Evolutionary conservation across 2,329 filamentous ascomycete species (phyloP).

Genomic region (Pseudogymnoascus sp.): DNA sequence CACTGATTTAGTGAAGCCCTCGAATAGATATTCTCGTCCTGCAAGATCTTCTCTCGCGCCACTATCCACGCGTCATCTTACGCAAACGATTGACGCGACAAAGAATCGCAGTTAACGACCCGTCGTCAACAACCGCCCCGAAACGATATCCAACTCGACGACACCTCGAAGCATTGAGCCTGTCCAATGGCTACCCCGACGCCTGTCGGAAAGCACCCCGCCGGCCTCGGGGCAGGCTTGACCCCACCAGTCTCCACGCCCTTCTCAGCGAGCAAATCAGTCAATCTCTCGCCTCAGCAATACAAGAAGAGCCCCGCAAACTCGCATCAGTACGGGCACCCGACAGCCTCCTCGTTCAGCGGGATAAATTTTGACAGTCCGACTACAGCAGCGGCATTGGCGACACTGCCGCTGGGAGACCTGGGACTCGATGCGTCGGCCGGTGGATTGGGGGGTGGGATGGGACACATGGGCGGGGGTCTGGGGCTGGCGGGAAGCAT

Average conservation of each 20-base stretch:
- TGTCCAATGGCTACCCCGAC: conserved; percentile 28
- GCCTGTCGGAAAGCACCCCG: conserved; percentile 21
- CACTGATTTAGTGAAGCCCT: neutral
- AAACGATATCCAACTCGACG: neutral
- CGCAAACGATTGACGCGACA: neutral
- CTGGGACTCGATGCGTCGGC: conserved; percentile 39
- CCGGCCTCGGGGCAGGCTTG: conserved; percentile 29
- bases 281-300: conserved; percentile 52
- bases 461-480: conserved; percentile 13
- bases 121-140: neutral
- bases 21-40: neutral
- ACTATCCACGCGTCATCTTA: neutral
- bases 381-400: conserved; percentile 53
- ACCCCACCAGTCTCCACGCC: conserved; percentile 61
- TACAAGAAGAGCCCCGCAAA: conserved; percentile 50
- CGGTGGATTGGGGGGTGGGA: conserved; percentile 16
- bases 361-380: conserved; percentile 55
- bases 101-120: neutral
- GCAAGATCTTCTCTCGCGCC: neutral
- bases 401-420: conserved; percentile 40
- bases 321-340: conserved; percentile 34
- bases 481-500: neutral
- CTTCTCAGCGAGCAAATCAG: conserved; percentile 43
- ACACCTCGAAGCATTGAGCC: neutral
- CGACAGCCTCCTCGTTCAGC: conserved; percentile 31